Evolutionary conservation across 441 rosid species (phyloP).

Genomic region (Aquilaria agallochum): DNA sequence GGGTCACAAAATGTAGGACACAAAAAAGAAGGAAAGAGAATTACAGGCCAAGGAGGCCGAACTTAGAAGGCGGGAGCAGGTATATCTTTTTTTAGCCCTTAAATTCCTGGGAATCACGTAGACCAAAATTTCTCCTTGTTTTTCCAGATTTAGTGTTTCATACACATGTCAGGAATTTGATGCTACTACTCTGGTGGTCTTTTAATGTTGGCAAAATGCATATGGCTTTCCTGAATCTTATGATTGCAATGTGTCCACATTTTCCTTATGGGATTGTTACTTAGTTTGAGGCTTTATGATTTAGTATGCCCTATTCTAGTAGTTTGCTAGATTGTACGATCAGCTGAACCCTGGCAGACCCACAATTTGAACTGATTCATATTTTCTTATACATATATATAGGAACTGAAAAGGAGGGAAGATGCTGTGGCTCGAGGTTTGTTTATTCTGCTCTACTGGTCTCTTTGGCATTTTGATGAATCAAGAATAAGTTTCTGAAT

Average conservation of each 20-base stretch:
- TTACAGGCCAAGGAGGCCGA: slow-evolving; percentile 91
- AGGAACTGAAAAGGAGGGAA: slow-evolving; percentile 79
- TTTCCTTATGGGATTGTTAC: neutral
- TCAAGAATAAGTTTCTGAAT: slow-evolving; percentile 6
- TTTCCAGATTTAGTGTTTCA: slow-evolving; percentile 1
- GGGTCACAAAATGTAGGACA: slow-evolving; percentile 41
- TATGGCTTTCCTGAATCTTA: neutral
- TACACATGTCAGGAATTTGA: slow-evolving; percentile 6
- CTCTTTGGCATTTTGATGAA: neutral
- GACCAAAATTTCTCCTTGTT: too few relatives aligned
- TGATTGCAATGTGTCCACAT: neutral
- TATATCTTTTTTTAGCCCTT: slow-evolving; percentile 9
- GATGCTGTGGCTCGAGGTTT: slow-evolving; percentile 89
- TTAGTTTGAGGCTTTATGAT: neutral
- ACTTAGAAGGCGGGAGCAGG: slow-evolving; percentile 75
- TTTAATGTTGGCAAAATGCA: neutral
- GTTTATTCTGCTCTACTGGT: neutral
- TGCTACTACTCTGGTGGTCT: neutral
- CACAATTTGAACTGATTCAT: slow-evolving; percentile 10
- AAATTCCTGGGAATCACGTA: too few relatives aligned
- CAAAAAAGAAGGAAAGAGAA: slow-evolving; percentile 82
- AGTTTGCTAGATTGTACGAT: neutral
- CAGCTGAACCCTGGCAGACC: slow-evolving; percentile 7
- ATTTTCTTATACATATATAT: slow-evolving; percentile 15
- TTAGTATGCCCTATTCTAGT: neutral